phyloP scores from a whole-genome alignment of 192 early-diverging fungal species.

The Backusella sp. region DNA sequence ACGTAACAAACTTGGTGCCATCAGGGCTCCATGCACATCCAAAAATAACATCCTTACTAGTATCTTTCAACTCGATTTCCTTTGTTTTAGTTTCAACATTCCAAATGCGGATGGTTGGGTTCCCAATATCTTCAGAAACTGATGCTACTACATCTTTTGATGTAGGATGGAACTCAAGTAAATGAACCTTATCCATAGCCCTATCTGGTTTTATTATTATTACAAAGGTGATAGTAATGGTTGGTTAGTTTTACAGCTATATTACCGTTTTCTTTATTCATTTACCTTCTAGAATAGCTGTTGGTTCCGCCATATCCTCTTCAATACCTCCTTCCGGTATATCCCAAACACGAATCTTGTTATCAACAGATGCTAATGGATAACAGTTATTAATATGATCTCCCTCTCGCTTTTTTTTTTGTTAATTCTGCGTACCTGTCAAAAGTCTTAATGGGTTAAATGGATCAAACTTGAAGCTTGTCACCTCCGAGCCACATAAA shows the following conservation, averaged over 20 bases:
- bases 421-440: conserved; percentile 31
- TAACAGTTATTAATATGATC: neutral
- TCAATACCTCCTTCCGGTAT: conserved; percentile 58
- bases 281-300: conserved; percentile 22
- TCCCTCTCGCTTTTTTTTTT: neutral
- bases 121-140: conserved; percentile 55
- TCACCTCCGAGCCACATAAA: conserved; percentile 58
- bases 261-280: neutral
- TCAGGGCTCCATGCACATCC: conserved; percentile 58
- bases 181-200: conserved; percentile 48
- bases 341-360: conserved; percentile 52
- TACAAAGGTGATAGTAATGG: neutral
- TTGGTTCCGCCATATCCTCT: conserved; percentile 49
- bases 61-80: conserved; percentile 30
- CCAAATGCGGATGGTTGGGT: conserved; percentile 55
- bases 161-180: conserved; percentile 59
- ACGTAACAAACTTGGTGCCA: conserved; percentile 66
- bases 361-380: conserved; percentile 55
- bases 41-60: conserved; percentile 36
- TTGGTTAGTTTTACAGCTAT: neutral
- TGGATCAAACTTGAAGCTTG: conserved; percentile 71
- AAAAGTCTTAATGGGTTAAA: conserved; percentile 60
- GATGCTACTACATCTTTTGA: conserved; percentile 58
- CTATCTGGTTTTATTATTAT: conserved; percentile 13
- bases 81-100: conserved; percentile 45